Base-by-base conservation (phyloP, 257 asterid genomes). In the Solanum chmielewskii region DNA sequence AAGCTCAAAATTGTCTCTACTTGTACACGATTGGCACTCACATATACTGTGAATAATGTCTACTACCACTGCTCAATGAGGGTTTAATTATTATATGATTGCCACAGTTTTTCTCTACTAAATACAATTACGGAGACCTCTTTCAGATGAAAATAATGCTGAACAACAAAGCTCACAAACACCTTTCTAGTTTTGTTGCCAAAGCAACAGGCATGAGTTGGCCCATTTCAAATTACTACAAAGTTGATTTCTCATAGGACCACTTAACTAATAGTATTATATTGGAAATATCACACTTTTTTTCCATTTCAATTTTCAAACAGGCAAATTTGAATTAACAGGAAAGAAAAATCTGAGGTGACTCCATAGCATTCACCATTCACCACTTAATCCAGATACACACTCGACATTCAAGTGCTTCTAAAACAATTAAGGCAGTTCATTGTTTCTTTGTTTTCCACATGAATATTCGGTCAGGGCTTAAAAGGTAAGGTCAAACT, bases 371-470 rank as follows among this genome's bases (percentile, higher is more conserved):
- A 77, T 77, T 77, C 83, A 41, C 76, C 20, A 66, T 25, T 66
- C 74, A 68, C 35, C 59, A n/a, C 37, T 76, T 76, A 23, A 23
- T 75, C 33, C 83, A 12, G 83, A 41, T 23, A 75, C 83, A 73
- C 80, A 23, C 59, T 21, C 33, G 14, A 21, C 23, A 74, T 39
- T 23, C 16, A 90, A 96, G 85, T 83, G 98, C 99, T 92, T 96
- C 98, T 59, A 96, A 91, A 87, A 94, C 98, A 89, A 95, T 95
- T 56, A 96, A 90, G 15, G 99, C 96, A 49, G 98, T 98, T 90
- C 99, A 82, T 62, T 83, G 44, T 37, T 59, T 87, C 90, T 82
- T 84, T 88, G 88, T 87, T 92, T 92, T 94, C 98, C 98, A 95
- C 95, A 88, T 91, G 93, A 86, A 93, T 83, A 83, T 91, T 86